These are phyloP conservation scores for Amphicarpaea edgeworthii DNA, from an alignment of 306 rosid genomes.

Conservation along the genomic window DNA sequence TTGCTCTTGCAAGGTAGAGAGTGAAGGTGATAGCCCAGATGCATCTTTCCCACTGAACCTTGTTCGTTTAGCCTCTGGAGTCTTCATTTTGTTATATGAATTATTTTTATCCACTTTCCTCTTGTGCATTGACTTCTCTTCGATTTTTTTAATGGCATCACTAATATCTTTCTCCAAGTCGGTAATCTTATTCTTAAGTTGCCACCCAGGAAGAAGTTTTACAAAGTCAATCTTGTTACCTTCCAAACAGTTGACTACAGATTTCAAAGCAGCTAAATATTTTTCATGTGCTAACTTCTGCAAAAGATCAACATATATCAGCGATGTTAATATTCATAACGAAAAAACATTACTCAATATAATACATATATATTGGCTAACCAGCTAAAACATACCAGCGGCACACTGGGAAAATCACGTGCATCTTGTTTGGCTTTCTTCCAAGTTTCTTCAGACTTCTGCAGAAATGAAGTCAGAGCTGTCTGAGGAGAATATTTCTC, in stretches of 20 bases:
- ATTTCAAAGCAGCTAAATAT: constrained; percentile 65
- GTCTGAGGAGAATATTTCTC: constrained; percentile 55
- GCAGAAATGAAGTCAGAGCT: constrained; percentile 56
- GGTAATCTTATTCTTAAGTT: constrained; percentile 56
- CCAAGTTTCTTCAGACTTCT: constrained; percentile 62
- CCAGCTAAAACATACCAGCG: constrained; percentile 55
- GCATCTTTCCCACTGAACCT: constrained; percentile 46
- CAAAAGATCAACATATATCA: constrained; percentile 41
- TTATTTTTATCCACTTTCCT: constrained; percentile 54
- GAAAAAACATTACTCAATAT: constrained; percentile 32
- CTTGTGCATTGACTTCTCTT: constrained; percentile 46
- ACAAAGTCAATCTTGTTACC: constrained; percentile 56
- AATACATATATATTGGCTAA: constrained; percentile 33
- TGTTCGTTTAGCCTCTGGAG: constrained; percentile 56
- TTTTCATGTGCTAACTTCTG: constrained; percentile 65
- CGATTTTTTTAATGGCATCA: constrained; percentile 45
- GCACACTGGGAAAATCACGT: constrained; percentile 37
- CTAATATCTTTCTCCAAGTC: constrained; percentile 57
- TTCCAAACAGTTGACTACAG: constrained; percentile 60
- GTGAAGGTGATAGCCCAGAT: constrained; percentile 45
- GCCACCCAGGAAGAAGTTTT: constrained; percentile 61
- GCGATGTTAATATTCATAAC: constrained; percentile 37
- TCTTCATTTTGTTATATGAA: constrained; percentile 36
- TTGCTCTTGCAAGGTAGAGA: constrained; percentile 53
- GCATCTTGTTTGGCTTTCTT: constrained; percentile 53